Evolutionary conservation across 2,329 filamentous ascomycete genomes (phyloP).

Genomic region (Leptographium flavum): DNA sequence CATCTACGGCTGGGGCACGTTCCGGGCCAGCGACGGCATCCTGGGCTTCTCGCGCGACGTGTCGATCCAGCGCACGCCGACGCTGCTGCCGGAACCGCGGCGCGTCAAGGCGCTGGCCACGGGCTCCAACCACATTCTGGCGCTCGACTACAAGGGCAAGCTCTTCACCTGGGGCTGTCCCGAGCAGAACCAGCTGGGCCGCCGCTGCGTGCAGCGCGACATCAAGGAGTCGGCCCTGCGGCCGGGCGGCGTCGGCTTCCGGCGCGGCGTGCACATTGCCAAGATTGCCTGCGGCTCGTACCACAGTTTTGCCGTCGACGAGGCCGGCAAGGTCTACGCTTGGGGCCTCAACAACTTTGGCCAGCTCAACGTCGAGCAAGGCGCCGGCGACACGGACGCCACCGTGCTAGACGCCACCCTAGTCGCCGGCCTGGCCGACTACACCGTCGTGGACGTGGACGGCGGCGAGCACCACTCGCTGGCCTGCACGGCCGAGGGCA

Average conservation of each 20-base stretch:
- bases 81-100: conserved; percentile 46
- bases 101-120: conserved; percentile 50
- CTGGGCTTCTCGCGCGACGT: conserved; percentile 18
- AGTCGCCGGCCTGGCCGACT: conserved; percentile 48
- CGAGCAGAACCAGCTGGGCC: conserved; percentile 50
- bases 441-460: conserved; percentile 51
- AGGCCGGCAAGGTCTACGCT: conserved; percentile 55
- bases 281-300: conserved; percentile 57
- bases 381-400: conserved; percentile 53
- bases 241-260: conserved; percentile 19
- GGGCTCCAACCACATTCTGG: conserved; percentile 58
- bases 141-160: conserved; percentile 48
- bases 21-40: conserved; percentile 44
- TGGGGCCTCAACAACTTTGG: conserved; percentile 86
- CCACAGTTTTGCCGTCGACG: conserved; percentile 69
- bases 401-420: conserved; percentile 58
- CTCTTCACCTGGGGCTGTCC: conserved; percentile 60
- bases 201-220: conserved; percentile 45
- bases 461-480: conserved; percentile 63
- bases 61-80: conserved; percentile 31
- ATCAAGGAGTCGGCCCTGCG: conserved; percentile 19
- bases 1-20: conserved; percentile 76
- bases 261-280: conserved; percentile 45
- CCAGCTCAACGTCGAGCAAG: conserved; percentile 51
- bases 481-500: conserved; percentile 40